Base-by-base conservation (phyloP, 2,329 filamentous ascomycete species). In the Aciculosporium take region DNA sequence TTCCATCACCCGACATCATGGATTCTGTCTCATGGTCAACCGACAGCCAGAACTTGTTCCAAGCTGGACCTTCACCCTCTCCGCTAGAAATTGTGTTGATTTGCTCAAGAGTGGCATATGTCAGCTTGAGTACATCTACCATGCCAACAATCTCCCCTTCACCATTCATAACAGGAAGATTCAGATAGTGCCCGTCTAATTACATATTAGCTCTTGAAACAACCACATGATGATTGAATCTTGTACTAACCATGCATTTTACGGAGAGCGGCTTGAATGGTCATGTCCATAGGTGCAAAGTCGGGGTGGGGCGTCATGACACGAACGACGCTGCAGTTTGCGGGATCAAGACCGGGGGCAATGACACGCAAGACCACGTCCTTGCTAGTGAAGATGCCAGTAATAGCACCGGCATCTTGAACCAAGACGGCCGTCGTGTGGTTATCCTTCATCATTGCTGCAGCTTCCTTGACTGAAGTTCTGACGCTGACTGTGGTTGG, bases 11-110 rank as follows among this genome's bases (percentile, higher is more conserved):
- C 45, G 91, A 98, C 61, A 96, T 79, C 72, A 94, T 82, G 2
- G 91, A 98, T 63, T 96, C 91, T 12, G 88, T 89, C 60, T 94
- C 89, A 53, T 93, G 79, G 60, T 96, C 76, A 53, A 98, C 79
- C 1, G 91, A 96, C 50, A 96, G 71, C 91, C 91, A 98, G 67
- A 98, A 98, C 64, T 96, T 98, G 69, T 95, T 96, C 91, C 91
- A 98, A 6, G 91, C 91, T 5, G 91, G 91, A 0, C 91, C 91
- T 64, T 98, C 91, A 52, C 78, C 86, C 57, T 94, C 89, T 32
- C 76, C 76, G 40, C 80, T 87, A 31, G 76, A 79, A 81, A 98
- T 96, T 45, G 85, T 87, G 68, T 96, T 96, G 64, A 94, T 87
- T 68, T 95, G 89, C 64, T 98, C 91, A 40, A 98, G 74, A 5